phyloP scores from a whole-genome alignment of 257 asterid species.

The Sherardia arvensis region DNA sequence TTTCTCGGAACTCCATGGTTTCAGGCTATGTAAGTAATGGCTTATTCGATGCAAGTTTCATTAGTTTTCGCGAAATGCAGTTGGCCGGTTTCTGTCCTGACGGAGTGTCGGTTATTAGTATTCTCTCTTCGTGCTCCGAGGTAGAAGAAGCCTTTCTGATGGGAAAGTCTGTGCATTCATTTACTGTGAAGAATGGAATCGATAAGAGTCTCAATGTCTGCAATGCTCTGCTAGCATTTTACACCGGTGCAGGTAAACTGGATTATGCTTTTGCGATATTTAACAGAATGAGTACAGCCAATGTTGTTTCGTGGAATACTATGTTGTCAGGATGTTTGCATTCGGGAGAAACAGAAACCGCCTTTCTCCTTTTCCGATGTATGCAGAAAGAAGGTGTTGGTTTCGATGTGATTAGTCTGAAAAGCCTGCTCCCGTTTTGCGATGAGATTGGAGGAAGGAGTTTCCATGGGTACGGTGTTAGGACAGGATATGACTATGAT shows the following conservation, averaged over 20 bases:
- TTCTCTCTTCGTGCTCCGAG: slow-evolving; percentile 47
- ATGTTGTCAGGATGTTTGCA: slow-evolving; percentile 47
- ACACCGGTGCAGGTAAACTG: slow-evolving; percentile 21
- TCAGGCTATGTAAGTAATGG: slow-evolving; percentile 42
- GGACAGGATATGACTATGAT: slow-evolving; percentile 25
- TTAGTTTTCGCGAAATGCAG: slow-evolving; percentile 41
- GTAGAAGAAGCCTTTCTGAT: slow-evolving; percentile 23
- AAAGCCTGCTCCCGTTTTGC: slow-evolving; percentile 44
- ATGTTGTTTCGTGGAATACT: slow-evolving; percentile 47
- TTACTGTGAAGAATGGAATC: slow-evolving; percentile 31
- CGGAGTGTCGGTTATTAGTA: slow-evolving; percentile 34
- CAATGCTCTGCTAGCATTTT: slow-evolving; percentile 47
- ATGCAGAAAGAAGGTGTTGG: slow-evolving; percentile 35
- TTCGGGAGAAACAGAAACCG: slow-evolving; percentile 28
- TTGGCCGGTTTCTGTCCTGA: slow-evolving; percentile 45
- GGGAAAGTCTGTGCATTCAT: slow-evolving; percentile 58
- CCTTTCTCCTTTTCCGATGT: slow-evolving; percentile 29
- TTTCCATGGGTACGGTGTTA: slow-evolving; percentile 39
- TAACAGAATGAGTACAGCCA: slow-evolving; percentile 23
- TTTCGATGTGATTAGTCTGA: slow-evolving; percentile 42
- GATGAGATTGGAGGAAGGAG: slow-evolving; percentile 26
- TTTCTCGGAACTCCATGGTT: slow-evolving; percentile 57
- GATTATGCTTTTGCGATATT: slow-evolving; percentile 35
- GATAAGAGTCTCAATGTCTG: slow-evolving; percentile 26
- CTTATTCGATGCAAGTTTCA: slow-evolving; percentile 26